phyloP scores from a whole-genome alignment of 345 rosid species.

The Syzygium aqueum region DNA sequence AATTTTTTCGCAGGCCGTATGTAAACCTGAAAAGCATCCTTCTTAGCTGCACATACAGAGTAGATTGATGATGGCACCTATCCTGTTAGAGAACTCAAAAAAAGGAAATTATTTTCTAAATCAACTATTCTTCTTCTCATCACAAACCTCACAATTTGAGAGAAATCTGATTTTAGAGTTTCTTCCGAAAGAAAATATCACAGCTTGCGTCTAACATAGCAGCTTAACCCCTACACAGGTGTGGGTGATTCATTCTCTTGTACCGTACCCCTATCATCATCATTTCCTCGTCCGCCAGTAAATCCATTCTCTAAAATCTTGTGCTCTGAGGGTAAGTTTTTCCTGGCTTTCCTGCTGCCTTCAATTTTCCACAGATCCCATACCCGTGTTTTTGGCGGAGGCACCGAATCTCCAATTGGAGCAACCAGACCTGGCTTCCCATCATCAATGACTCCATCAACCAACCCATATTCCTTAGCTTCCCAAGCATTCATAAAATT shows the following conservation, averaged over 20 bases:
- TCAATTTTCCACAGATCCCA: slow-evolving; percentile 75
- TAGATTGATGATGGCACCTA: background rate
- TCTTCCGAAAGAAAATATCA: background rate
- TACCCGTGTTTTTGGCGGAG: slow-evolving; percentile 62
- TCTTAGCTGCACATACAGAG: background rate
- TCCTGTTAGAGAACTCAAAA: background rate
- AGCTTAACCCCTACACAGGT: background rate
- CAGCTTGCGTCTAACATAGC: background rate
- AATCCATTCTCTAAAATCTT: slow-evolving; percentile 17
- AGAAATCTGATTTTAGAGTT: background rate
- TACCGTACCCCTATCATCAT: slow-evolving; percentile 10
- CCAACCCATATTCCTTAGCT: slow-evolving; percentile 84
- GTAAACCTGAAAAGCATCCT: background rate
- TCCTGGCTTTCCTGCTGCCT: slow-evolving; percentile 50
- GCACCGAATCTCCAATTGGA: slow-evolving; percentile 48
- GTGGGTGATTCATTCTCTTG: slow-evolving; percentile 11
- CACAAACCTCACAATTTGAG: background rate
- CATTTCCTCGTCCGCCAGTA: slow-evolving; percentile 16
- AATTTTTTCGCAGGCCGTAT: background rate
- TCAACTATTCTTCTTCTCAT: background rate
- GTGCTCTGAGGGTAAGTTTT: slow-evolving; percentile 56
- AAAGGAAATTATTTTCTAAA: background rate
- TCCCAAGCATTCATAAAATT: slow-evolving; percentile 92
- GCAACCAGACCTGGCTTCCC: slow-evolving; percentile 95
- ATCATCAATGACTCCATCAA: slow-evolving; percentile 79